Conservation (phyloP, 2,329 filamentous ascomycete species). For the Alternaria novae-zelandiae region DNA sequence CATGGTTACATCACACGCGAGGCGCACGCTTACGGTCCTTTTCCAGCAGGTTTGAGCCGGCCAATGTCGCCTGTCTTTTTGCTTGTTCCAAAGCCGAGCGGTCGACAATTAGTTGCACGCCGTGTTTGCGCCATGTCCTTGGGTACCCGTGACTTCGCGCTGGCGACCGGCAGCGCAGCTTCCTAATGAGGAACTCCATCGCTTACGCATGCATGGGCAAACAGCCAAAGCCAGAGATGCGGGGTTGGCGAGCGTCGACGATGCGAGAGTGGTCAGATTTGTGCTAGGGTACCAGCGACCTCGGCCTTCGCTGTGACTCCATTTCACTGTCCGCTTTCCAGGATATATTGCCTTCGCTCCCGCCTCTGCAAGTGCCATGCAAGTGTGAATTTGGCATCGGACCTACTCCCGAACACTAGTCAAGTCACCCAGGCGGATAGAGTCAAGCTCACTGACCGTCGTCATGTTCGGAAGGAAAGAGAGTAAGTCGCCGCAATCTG, state of each 20-base stretch:
- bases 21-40: slow-evolving; percentile 6
- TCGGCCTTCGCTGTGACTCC: slow-evolving; percentile 17
- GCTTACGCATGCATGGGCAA: slow-evolving; percentile 8
- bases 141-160: slow-evolving; percentile 10
- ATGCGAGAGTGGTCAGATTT: slow-evolving; percentile 10
- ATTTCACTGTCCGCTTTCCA: background rate
- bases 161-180: slow-evolving; percentile 17
- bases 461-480: slow-evolving; percentile 43
- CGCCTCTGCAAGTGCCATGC: background rate
- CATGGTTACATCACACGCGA: slow-evolving; percentile 13
- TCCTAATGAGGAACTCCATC: slow-evolving; percentile 16
- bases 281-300: slow-evolving; percentile 19
- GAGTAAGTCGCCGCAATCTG: slow-evolving; percentile 32
- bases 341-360: slow-evolving; percentile 2
- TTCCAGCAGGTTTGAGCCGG: slow-evolving; percentile 2
- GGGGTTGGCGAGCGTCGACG: slow-evolving; percentile 27
- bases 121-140: background rate
- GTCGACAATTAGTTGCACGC: background rate
- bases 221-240: slow-evolving; percentile 18
- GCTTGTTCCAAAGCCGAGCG: background rate
- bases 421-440: background rate
- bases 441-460: background rate
- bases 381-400: background rate
- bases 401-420: slow-evolving; percentile 7
- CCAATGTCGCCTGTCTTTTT: slow-evolving; percentile 7